Evolutionary conservation across 1,284 basidiomycete species (phyloP).

Genomic region (Irpex sp.): DNA sequence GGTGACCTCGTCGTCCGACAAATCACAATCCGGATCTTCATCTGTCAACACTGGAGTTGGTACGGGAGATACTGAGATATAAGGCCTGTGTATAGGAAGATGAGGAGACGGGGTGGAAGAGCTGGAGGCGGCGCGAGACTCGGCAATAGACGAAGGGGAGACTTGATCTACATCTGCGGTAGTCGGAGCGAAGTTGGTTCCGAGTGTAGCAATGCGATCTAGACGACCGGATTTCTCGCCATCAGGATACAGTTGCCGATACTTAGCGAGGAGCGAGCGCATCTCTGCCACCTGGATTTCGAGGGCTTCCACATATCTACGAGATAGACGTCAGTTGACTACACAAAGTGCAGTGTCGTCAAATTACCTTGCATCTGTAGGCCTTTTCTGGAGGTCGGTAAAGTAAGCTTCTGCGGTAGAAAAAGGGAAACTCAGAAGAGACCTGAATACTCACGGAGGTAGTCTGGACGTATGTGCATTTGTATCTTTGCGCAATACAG

Average conservation of each 20-base stretch:
- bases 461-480: slow-evolving; percentile 11
- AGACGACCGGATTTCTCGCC: slow-evolving; percentile 43
- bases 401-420: background rate
- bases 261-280: slow-evolving; percentile 23
- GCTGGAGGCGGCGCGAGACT: background rate
- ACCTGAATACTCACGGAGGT: slow-evolving; percentile 3
- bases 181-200: background rate
- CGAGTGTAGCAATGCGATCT: slow-evolving; percentile 12
- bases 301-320: slow-evolving; percentile 9
- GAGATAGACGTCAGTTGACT: no score
- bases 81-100: background rate
- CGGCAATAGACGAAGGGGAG: background rate
- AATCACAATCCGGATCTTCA: background rate
- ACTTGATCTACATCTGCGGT: background rate
- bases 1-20: slow-evolving; percentile 1
- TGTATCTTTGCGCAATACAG: slow-evolving; percentile 5
- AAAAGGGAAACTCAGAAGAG: background rate
- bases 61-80: background rate
- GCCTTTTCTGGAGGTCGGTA: background rate
- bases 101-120: background rate
- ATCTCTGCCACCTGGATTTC: slow-evolving; percentile 8
- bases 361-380: slow-evolving; percentile 4
- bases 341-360: no score
- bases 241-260: slow-evolving; percentile 49
- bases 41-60: background rate